Conservation (phyloP, 2,329 filamentous ascomycete species). For the Lachnellula arida region DNA sequence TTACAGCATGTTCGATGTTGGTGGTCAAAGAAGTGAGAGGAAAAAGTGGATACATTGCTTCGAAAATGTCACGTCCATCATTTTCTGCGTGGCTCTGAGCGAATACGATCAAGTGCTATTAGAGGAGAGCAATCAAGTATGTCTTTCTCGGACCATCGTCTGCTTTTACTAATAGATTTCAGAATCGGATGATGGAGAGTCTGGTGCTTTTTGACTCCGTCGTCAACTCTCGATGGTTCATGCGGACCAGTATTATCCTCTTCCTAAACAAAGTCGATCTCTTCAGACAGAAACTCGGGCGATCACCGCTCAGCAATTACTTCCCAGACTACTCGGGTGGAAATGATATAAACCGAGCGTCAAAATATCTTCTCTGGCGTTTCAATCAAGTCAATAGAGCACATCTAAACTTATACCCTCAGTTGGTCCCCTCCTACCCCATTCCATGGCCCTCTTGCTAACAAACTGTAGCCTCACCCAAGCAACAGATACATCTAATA, state of each 20-base stretch:
- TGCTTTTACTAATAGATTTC: conserved; percentile 18
- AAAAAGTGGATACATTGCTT: conserved; percentile 99
- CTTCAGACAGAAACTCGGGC: conserved; percentile 88
- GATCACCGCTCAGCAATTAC: conserved; percentile 88
- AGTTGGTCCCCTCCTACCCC: conserved; percentile 57
- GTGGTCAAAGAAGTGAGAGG: conserved; percentile 91
- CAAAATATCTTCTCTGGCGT: conserved; percentile 95
- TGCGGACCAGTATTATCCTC: conserved; percentile 96
- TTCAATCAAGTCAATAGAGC: conserved; percentile 98
- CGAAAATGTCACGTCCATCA: conserved; percentile 98
- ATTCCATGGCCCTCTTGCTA: conserved; percentile 10
- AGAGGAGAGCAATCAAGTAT: conserved; percentile 94
- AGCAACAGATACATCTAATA: conserved; percentile 98
- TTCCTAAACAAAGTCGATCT: conserved; percentile 99
- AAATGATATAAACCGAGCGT: conserved; percentile 95
- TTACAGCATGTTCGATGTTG: conserved; percentile 95
- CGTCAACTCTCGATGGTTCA: conserved; percentile 98
- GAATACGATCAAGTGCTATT: conserved; percentile 97
- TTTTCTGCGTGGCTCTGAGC: conserved; percentile 96
- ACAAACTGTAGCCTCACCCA: conserved; percentile 73
- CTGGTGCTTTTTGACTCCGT: conserved; percentile 95
- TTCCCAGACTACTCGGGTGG: conserved; percentile 98
- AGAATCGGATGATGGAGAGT: conserved; percentile 99
- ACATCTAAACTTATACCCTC: conserved; percentile 93
- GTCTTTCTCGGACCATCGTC: conserved; percentile 23